A percentile compares a stretch with the other conserved stretches of the same genome.
Evolutionary conservation across 331 rosid species (phyloP).

Genomic region (Malus hybrid): DNA sequence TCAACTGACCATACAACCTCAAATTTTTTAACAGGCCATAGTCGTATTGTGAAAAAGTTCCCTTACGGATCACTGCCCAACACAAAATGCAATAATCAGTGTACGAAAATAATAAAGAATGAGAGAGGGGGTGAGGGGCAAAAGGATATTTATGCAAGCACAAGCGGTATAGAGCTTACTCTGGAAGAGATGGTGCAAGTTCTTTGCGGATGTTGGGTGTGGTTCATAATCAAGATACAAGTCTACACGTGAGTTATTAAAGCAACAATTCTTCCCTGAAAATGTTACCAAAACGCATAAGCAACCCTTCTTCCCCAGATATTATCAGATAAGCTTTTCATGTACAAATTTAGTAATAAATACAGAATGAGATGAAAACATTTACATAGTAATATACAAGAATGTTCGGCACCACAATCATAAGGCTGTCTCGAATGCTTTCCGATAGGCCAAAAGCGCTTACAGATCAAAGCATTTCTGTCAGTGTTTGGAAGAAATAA

Average conservation of each 20-base stretch:
- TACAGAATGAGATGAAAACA: neutral
- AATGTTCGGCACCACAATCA: neutral
- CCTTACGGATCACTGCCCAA: constrained; percentile 80
- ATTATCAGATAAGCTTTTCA: constrained; percentile 9
- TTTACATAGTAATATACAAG: neutral
- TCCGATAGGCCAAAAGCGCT: neutral
- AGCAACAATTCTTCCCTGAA: constrained; percentile 88
- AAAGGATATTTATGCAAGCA: neutral
- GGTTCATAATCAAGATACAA: constrained; percentile 75
- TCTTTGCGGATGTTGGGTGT: constrained; percentile 83
- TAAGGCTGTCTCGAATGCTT: neutral
- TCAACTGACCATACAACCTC: constrained; percentile 45
- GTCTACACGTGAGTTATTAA: constrained; percentile 75
- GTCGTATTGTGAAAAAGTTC: constrained; percentile 72
- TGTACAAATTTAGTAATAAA: neutral
- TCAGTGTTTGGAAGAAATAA: neutral
- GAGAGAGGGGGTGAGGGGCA: neutral
- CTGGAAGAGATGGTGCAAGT: constrained; percentile 84
- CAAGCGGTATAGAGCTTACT: constrained; percentile 45
- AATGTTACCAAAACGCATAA: constrained; percentile 25
- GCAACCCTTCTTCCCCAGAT: constrained; percentile 56
- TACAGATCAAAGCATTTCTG: neutral
- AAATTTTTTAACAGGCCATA: constrained; percentile 61
- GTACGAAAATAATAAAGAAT: neutral
- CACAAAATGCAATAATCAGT: neutral